Evolutionary conservation across 2,329 filamentous ascomycete genomes (phyloP).

Genomic region (Aspergillus udagawae): DNA sequence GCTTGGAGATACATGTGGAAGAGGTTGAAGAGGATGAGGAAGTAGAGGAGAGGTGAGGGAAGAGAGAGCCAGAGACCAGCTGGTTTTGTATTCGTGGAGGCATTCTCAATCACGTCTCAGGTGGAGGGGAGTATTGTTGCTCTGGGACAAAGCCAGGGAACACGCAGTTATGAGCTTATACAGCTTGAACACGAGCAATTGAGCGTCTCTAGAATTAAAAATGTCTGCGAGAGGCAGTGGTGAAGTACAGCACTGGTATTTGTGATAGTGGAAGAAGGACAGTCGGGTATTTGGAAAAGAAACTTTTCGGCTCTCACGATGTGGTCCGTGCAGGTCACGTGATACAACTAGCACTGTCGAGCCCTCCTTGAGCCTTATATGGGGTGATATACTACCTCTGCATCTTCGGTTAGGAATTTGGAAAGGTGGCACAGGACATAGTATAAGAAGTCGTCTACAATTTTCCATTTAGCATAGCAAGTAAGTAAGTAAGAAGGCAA

Average conservation of each 20-base stretch:
- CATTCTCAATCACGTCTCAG: constrained; percentile 25
- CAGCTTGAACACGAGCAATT: constrained; percentile 11
- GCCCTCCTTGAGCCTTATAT: background rate
- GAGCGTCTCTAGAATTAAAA: background rate
- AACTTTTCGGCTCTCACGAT: constrained; percentile 25
- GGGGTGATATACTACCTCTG: background rate
- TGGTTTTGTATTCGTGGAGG: constrained; percentile 38
- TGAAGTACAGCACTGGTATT: constrained; percentile 10
- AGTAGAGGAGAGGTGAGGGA: constrained; percentile 27
- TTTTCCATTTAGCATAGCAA: constrained; percentile 12
- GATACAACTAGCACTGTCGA: background rate
- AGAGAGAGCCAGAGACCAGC: constrained; percentile 31
- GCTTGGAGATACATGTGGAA: constrained; percentile 8
- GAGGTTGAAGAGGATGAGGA: constrained; percentile 19
- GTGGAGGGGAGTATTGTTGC: background rate
- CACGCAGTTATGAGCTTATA: background rate
- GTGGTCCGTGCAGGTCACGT: constrained; percentile 19
- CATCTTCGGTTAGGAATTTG: background rate
- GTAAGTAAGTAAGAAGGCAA: constrained; percentile 18
- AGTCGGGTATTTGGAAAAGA: constrained; percentile 17
- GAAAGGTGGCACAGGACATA: background rate
- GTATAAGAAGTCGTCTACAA: background rate
- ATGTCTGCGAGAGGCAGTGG: constrained; percentile 3
- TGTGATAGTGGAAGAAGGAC: constrained; percentile 3
- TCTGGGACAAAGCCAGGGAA: background rate